Evolutionary conservation across 2,329 filamentous ascomycete species (phyloP).

Genomic region (Scedosporium boydii): DNA sequence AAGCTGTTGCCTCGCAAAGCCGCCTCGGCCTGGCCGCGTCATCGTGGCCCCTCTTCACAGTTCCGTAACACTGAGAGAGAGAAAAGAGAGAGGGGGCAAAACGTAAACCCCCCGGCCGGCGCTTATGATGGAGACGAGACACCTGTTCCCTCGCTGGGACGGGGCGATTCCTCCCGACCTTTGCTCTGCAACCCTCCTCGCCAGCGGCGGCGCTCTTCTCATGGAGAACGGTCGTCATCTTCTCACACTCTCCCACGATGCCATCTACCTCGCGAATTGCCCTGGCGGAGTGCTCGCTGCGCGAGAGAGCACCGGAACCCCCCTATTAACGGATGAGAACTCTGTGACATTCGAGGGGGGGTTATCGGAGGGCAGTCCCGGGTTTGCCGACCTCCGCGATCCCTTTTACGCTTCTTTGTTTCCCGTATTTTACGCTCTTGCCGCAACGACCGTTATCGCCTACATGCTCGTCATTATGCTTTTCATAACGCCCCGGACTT

Average conservation of each 20-base stretch:
- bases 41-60: background rate
- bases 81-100: too few relatives aligned
- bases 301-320: conserved; percentile 30
- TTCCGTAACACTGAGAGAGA: background rate
- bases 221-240: conserved; percentile 38
- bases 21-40: background rate
- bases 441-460: conserved; percentile 79
- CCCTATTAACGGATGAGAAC: conserved; percentile 27
- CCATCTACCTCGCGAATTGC: conserved; percentile 51
- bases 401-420: conserved; percentile 93
- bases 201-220: conserved; percentile 35
- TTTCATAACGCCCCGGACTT: conserved; percentile 88
- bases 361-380: background rate
- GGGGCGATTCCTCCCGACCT: conserved; percentile 9
- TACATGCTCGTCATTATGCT: conserved; percentile 93
- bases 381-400: conserved; percentile 60
- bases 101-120: background rate
- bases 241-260: conserved; percentile 49
- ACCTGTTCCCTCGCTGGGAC: background rate
- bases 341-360: conserved; percentile 4
- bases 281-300: conserved; percentile 14
- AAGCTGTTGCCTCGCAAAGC: background rate
- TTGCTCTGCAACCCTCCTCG: conserved; percentile 33
- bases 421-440: conserved; percentile 86
- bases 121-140: background rate